Evolutionary conservation across 306 rosid genomes (phyloP).

Genomic region (Vigna angularis): DNA sequence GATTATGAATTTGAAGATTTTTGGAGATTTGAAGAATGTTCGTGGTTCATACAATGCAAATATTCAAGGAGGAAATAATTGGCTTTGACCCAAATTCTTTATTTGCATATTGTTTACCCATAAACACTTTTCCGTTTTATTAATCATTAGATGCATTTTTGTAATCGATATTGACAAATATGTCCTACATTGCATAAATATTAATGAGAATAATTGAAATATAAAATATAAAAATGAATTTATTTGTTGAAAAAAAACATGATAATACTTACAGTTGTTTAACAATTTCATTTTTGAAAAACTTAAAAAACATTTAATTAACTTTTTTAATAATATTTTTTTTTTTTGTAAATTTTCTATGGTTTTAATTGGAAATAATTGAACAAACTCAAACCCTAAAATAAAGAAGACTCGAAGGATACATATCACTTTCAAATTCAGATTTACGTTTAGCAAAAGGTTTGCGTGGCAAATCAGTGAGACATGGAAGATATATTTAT

Average conservation of each 20-base stretch:
- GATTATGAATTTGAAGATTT: not conserved
- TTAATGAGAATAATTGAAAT: not conserved
- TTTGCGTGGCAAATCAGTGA: no score
- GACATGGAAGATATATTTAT: no score
- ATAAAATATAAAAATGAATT: not conserved
- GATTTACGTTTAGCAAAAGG: no score
- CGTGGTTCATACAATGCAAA: conserved; percentile 7
- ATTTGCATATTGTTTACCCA: not conserved
- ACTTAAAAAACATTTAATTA: not conserved
- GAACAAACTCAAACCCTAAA: no score
- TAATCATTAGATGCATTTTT: not conserved
- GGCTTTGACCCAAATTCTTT: conserved; percentile 4
- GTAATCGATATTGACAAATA: not conserved
- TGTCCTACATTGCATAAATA: not conserved
- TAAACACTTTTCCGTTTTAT: not conserved
- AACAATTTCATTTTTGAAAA: not conserved
- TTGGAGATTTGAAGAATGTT: conserved; percentile 11
- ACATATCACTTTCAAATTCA: no score
- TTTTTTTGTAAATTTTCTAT: no score
- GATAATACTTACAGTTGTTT: not conserved
- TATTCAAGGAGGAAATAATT: conserved; percentile 17
- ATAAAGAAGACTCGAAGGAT: no score
- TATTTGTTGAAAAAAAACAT: not conserved
- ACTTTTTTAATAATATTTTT: not conserved
- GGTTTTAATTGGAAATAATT: no score